These are phyloP conservation scores for Porphyrellus cyaneotinctus DNA, from an alignment of 768 basidiomycete genomes.

Conservation along the genomic window DNA sequence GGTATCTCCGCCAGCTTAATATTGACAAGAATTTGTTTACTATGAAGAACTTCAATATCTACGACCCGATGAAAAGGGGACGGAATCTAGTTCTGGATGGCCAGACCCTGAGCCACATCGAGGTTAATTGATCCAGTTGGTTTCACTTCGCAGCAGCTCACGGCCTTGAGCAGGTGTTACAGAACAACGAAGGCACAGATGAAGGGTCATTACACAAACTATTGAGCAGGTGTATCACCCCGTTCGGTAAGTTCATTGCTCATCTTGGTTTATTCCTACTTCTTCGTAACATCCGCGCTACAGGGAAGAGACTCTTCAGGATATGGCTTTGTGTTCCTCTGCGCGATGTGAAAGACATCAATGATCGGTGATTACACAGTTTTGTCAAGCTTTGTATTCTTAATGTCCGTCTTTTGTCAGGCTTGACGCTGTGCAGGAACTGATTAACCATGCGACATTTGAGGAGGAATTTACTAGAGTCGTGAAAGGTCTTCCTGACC, in stretches of 20 bases:
- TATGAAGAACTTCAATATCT: constrained; percentile 97
- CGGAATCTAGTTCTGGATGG: constrained; percentile 86
- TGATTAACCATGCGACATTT: constrained; percentile 76
- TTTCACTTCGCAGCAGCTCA: constrained; percentile 7
- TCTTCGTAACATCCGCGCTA: constrained; percentile 5
- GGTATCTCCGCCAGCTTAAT: constrained; percentile 91
- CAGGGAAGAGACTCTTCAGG: constrained; percentile 92
- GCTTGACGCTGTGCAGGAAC: constrained; percentile 90
- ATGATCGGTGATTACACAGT: constrained; percentile 60
- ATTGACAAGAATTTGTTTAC: constrained; percentile 93
- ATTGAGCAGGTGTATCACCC: constrained; percentile 80
- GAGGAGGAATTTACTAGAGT: constrained; percentile 70
- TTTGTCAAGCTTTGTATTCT: constrained; percentile 8
- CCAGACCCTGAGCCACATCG: constrained; percentile 91
- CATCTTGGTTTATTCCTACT: constrained; percentile 2
- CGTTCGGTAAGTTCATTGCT: constrained; percentile 60
- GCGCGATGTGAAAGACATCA: constrained; percentile 77
- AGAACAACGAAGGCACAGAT: constrained; percentile 91
- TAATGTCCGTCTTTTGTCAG: constrained; percentile 38
- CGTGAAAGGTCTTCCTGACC: constrained; percentile 82
- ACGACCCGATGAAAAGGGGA: constrained; percentile 93
- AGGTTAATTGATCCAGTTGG: constrained; percentile 45
- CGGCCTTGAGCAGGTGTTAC: constrained; percentile 52
- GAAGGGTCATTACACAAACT: constrained; percentile 87
- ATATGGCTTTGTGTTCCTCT: constrained; percentile 96